Base-by-base conservation (phyloP, 2,329 filamentous ascomycete genomes). In the Curvularia sp. region DNA sequence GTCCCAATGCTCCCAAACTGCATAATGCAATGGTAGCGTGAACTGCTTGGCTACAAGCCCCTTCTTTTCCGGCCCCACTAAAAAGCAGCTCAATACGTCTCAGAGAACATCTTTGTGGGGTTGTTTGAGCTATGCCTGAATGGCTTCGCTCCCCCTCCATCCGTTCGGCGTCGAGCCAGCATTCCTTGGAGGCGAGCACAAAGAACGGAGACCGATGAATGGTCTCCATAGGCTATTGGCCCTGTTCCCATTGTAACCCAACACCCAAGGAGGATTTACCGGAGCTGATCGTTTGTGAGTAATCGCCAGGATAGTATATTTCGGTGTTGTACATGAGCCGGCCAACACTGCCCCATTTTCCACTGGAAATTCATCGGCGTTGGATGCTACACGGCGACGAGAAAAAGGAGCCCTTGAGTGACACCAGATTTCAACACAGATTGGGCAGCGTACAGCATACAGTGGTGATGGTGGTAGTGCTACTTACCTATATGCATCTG, bases 81-180 rank as follows among this genome's bases (percentile, higher is more conserved):
- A 23, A 23, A 15, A 30, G 28, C 42, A 38, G 23, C 25, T 36
- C 41, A n/a, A 38, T 30, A 12, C 34, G 34, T 54, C 38, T 54
- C 46, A 39, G 41, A 23, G 49, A 50, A 38, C 41, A 34, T 28
- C 15, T 36, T 4, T 18, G 50, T 55, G 48, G 54, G 36, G 32
- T 51, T 41, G 27, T 46, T 38, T 27, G 42, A 48, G 42, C 57
- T 63, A 65, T 58, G 15, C 57, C 62, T 55, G 23, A 63, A 51
- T 38, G 23, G 52, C 53, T 52, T 57, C 49, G 49, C 52, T 53
- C 53, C 55, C 53, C 63, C 59, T 59, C 59, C 56, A 25, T 60
- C 55, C 60, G 58, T 64, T 64, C 53, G 51, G 61, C 61, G 63
- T 57, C 32, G 47, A 50, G 18, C 43, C 54, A 18, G n/a, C 18